A percentile compares a stretch with the other conserved stretches of the same genome.
phyloP scores from a whole-genome alignment of 306 rosid genomes.

The Prinsepia uniflora region DNA sequence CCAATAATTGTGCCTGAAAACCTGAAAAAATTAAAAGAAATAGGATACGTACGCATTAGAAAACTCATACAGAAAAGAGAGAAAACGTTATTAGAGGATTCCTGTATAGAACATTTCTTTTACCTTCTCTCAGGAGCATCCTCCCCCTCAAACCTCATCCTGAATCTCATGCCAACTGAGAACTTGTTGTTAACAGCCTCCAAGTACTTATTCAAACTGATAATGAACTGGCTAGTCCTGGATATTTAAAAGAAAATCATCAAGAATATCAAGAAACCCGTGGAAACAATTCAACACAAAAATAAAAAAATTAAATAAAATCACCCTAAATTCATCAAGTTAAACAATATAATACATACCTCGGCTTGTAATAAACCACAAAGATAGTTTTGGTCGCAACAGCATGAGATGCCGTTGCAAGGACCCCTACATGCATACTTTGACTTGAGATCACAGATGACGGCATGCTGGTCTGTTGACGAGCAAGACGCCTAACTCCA shows the following conservation, averaged over 20 bases:
- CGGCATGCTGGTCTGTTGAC: constrained; percentile 80
- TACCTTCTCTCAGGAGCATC: constrained; percentile 91
- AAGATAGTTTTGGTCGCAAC: constrained; percentile 73
- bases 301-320: not conserved
- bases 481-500: constrained; percentile 81
- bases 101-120: constrained; percentile 22
- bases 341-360: constrained; percentile 40
- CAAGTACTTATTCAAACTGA: constrained; percentile 62
- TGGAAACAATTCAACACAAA: not conserved
- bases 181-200: constrained; percentile 55
- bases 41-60: constrained; percentile 18
- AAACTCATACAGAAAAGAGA: not conserved
- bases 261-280: constrained; percentile 10
- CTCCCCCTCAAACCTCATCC: constrained; percentile 89
- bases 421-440: constrained; percentile 96
- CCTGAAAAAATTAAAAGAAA: constrained; percentile 39
- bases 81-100: not conserved
- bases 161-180: constrained; percentile 70
- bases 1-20: constrained; percentile 88
- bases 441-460: constrained; percentile 90
- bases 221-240: constrained; percentile 79
- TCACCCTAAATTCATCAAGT: not conserved
- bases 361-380: constrained; percentile 79
- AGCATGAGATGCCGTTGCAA: constrained; percentile 97
- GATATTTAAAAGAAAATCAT: constrained; percentile 23